These are phyloP conservation scores for Tagetes patula DNA, from an alignment of 129 eudicot genomes.

Conservation along the genomic window DNA sequence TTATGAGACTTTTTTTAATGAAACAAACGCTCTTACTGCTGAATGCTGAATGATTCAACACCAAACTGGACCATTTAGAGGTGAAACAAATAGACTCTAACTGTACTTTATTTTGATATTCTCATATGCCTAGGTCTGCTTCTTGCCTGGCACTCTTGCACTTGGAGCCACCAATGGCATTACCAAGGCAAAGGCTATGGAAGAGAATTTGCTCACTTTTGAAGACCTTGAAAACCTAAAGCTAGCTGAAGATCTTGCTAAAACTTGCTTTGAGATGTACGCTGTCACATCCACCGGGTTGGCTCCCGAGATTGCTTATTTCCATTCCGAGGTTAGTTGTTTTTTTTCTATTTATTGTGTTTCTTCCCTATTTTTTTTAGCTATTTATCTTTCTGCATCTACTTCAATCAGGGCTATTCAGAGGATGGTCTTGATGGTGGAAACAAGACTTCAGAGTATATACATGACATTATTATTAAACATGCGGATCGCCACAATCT, in stretches of 20 bases:
- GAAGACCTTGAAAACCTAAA: constrained; percentile 85
- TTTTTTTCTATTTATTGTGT: neutral
- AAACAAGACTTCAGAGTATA: constrained; percentile 74
- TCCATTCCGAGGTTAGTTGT: constrained; percentile 67
- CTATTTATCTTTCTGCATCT: constrained; percentile 9
- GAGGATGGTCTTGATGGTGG: constrained; percentile 87
- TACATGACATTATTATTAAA: constrained; percentile 76
- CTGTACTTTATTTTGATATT: constrained; percentile 1
- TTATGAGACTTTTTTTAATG: too few species aligned
- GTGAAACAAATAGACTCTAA: neutral
- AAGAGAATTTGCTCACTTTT: constrained; percentile 58
- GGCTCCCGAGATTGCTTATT: constrained; percentile 93
- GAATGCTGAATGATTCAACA: too few species aligned
- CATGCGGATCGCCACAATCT: constrained; percentile 96
- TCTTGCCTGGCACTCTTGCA: constrained; percentile 95
- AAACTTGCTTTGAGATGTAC: constrained; percentile 93
- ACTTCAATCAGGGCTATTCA: constrained; percentile 50
- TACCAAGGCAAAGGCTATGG: constrained; percentile 71
- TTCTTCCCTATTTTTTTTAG: neutral
- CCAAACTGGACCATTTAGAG: too few species aligned
- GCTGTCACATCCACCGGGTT: constrained; percentile 90
- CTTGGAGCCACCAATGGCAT: constrained; percentile 96
- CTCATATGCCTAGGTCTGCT: constrained; percentile 62
- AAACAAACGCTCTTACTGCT: too few species aligned
- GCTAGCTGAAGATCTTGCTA: constrained; percentile 93